phyloP scores from a whole-genome alignment of 805 yeast genomes.

The Lachancea mirantina region DNA sequence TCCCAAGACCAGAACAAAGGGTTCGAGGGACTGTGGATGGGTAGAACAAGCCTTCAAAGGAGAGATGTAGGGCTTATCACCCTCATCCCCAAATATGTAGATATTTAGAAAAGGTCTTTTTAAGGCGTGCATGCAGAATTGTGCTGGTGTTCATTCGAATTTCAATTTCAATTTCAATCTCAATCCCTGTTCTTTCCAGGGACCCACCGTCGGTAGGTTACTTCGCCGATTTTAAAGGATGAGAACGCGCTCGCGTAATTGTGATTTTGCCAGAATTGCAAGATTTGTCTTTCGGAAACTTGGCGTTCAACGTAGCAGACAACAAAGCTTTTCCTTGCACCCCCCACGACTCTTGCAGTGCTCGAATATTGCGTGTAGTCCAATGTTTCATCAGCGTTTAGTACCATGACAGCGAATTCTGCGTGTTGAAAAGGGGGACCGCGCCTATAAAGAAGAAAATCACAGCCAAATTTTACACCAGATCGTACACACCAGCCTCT shows the following conservation, averaged over 20 bases:
- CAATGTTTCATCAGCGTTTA: constrained; percentile 22
- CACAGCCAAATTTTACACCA: constrained; percentile 91
- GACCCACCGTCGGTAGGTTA: constrained; percentile 73
- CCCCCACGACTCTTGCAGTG: constrained; percentile 72
- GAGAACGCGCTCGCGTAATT: constrained; percentile 28
- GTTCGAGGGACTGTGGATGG: constrained; percentile 78
- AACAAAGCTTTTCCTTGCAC: constrained; percentile 74
- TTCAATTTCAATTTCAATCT: constrained; percentile 2
- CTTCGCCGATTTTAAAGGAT: constrained; percentile 49
- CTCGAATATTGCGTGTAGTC: constrained; percentile 61
- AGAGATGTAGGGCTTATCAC: constrained; percentile 26
- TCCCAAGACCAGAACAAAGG: constrained; percentile 39
- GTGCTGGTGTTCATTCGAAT: background rate
- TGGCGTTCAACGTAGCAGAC: constrained; percentile 61
- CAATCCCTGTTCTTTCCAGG: constrained; percentile 79
- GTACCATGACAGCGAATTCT: constrained; percentile 57
- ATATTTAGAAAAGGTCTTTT: too few species aligned
- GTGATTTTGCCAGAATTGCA: constrained; percentile 17
- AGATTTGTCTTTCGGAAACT: constrained; percentile 24
- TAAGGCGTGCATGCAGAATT: background rate
- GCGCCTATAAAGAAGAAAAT: constrained; percentile 68
- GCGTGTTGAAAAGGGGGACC: constrained; percentile 98
- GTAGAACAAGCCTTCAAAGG: constrained; percentile 68
- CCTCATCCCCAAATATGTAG: constrained; percentile 2
- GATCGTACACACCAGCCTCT: constrained; percentile 92